Evolutionary conservation across 352 stramenopile genomes (phyloP).

Genomic region (Phytophthora agathidicida): DNA sequence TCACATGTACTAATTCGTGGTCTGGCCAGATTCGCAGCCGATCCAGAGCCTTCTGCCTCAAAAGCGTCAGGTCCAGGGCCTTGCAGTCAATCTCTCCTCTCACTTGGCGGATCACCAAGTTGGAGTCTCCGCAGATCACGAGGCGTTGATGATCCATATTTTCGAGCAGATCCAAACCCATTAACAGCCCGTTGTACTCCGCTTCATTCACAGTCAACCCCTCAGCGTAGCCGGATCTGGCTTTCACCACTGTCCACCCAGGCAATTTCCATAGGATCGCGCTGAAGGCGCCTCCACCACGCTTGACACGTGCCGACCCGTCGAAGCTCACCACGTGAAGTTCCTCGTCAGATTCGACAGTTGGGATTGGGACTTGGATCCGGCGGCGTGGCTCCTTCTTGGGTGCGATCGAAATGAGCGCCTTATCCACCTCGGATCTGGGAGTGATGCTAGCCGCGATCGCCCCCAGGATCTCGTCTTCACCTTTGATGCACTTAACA

Average conservation of each 20-base stretch:
- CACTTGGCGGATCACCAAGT: slow-evolving; percentile 7
- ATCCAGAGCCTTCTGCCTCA: neutral
- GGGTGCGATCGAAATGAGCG: neutral
- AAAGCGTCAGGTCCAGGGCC: neutral
- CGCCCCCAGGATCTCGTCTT: slow-evolving; percentile 13
- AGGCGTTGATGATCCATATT: neutral
- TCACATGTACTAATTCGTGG: no score
- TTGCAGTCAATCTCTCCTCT: slow-evolving; percentile 5
- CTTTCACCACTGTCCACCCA: neutral
- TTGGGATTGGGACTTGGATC: neutral
- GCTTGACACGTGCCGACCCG: slow-evolving; percentile 16
- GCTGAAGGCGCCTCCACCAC: slow-evolving; percentile 1
- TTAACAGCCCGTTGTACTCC: slow-evolving; percentile 13
- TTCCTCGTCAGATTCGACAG: neutral
- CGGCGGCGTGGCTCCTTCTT: neutral
- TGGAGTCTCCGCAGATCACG: slow-evolving; percentile 7
- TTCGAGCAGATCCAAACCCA: neutral
- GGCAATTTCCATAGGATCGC: slow-evolving; percentile 23
- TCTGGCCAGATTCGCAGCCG: neutral
- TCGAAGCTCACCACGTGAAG: slow-evolving; percentile 18
- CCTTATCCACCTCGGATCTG: neutral
- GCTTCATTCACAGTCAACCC: slow-evolving; percentile 26
- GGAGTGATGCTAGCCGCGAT: slow-evolving; percentile 2
- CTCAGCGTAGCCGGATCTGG: neutral
- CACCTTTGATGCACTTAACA: slow-evolving; percentile 6